Evolutionary conservation across 2,329 filamentous ascomycete genomes (phyloP), one percentile per base, ranked within the genome.

Genomic region (Diaporthe citrichinensis): DNA sequence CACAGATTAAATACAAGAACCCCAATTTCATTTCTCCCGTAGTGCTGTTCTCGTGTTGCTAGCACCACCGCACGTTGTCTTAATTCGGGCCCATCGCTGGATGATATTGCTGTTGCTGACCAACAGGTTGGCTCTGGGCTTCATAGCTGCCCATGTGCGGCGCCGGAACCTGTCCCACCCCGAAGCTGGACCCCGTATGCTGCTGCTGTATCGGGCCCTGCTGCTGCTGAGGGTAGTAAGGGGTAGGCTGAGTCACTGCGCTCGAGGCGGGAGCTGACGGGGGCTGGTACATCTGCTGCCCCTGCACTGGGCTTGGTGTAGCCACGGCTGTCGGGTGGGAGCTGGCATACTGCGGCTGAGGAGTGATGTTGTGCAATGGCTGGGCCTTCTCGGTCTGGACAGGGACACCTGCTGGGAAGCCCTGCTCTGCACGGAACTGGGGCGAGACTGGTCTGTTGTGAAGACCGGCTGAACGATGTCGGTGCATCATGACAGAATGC

Each of bases 391-490:
- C 74, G 20, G 31, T 20, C 4, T 49, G 59, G 28, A 65, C 81
- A 17, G 57, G 79, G 25, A 55, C 72, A 36, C 77, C 74, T 17
- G 78, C 58, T 20, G 76, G 76, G 73, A 78, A 75, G 8, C 74
- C 71, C 8, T 51, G 41, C 9, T 77, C 69, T n/a, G 44, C 49
- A 25, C 55, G 67, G 9, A 73, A 31, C 41, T 65, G 57, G 41
- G 28, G 57, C 15, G 67, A 49, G 34, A 79, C 67, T 10, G 85
- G 84, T 76, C 78, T 82, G 78, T 80, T 83, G 78, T 85, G 86
- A 8, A 87, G 82, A 25, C 87, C 86, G 14, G 83, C 83, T 57
- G 81, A 81, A 74, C 87, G 86, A 77, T 89, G 87, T 20, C 85
- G 83, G 78, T 85, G 82, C 17, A 88, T 81, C 74, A 83, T 82